A percentile compares a stretch with the other conserved stretches of the same genome.
Conservation (phyloP, 352 stramenopile species). For the Phytopythium mirpurense region DNA sequence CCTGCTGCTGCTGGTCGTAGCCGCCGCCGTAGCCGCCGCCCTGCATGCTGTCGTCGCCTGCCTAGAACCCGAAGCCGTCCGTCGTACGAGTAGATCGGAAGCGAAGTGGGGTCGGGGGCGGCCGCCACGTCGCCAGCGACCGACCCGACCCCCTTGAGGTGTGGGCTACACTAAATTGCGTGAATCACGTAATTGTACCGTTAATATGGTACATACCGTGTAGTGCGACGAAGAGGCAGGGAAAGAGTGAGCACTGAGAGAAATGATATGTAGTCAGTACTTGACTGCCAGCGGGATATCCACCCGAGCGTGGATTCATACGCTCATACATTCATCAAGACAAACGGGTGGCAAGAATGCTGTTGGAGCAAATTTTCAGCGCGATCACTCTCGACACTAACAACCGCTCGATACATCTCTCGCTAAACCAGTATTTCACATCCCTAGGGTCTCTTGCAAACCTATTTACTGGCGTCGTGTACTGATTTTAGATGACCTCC, state of each 20-base stretch:
- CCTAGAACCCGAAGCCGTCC: too few relatives aligned
- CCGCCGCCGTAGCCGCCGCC: slow-evolving; percentile 35
- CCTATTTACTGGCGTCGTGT: too few relatives aligned
- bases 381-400: too few relatives aligned
- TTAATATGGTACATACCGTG: too few relatives aligned
- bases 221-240: background rate
- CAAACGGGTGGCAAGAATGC: background rate
- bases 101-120: background rate
- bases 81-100: too few relatives aligned
- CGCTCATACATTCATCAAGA: background rate
- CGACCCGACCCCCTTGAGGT: too few relatives aligned
- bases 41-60: slow-evolving; percentile 27
- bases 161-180: background rate
- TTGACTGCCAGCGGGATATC: background rate
- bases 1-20: slow-evolving; percentile 42
- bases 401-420: too few relatives aligned
- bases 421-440: too few relatives aligned
- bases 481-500: too few relatives aligned
- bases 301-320: background rate
- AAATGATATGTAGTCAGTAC: background rate
- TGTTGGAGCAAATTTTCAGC: background rate
- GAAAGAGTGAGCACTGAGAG: background rate
- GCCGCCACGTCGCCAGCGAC: background rate
- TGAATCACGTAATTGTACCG: too few relatives aligned
- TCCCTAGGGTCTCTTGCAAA: too few relatives aligned